Evolutionary conservation across 495 filamentous ascomycete species (phyloP).

Genomic region (Xylaria venustula): DNA sequence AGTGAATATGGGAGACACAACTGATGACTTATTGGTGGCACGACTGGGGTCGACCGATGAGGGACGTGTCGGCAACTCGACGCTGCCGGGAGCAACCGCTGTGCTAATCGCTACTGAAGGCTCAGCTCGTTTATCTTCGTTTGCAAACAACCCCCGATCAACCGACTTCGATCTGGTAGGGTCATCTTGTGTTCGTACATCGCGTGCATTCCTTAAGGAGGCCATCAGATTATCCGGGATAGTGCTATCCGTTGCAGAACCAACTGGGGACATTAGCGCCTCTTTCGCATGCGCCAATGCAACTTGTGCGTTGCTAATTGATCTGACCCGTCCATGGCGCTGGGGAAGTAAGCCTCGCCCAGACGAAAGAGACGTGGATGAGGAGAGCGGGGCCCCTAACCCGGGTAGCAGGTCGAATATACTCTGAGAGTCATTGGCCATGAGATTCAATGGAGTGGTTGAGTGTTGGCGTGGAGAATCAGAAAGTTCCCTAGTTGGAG

Average conservation of each 20-base stretch:
- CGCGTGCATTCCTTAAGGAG: conserved; percentile 41
- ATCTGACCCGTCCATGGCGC: conserved; percentile 41
- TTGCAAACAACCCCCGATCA: conserved; percentile 55
- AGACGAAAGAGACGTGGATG: conserved; percentile 38
- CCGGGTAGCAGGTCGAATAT: conserved; percentile 35
- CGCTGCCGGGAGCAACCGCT: conserved; percentile 60
- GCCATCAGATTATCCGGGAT: conserved; percentile 37
- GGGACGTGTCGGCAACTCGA: conserved; percentile 50
- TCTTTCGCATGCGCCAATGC: conserved; percentile 38
- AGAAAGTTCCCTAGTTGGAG: conserved; percentile 32
- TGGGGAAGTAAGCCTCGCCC: conserved; percentile 20
- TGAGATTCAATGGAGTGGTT: conserved; percentile 33
- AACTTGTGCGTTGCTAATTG: conserved; percentile 56
- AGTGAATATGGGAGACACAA: conserved; percentile 27
- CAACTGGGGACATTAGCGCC: conserved; percentile 42
- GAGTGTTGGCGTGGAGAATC: conserved; percentile 44
- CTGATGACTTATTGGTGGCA: background rate
- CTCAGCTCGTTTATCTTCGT: conserved; percentile 60
- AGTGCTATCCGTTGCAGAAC: conserved; percentile 45
- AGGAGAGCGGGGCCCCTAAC: conserved; percentile 58
- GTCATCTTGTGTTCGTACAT: conserved; percentile 48
- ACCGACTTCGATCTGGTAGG: conserved; percentile 50
- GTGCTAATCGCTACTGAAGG: conserved; percentile 62
- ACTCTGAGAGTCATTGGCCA: conserved; percentile 37
- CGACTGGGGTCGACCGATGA: conserved; percentile 31